These are phyloP conservation scores for Linnemannia zychae DNA, from an alignment of 192 early-diverging fungal species.

Conservation along the genomic window DNA sequence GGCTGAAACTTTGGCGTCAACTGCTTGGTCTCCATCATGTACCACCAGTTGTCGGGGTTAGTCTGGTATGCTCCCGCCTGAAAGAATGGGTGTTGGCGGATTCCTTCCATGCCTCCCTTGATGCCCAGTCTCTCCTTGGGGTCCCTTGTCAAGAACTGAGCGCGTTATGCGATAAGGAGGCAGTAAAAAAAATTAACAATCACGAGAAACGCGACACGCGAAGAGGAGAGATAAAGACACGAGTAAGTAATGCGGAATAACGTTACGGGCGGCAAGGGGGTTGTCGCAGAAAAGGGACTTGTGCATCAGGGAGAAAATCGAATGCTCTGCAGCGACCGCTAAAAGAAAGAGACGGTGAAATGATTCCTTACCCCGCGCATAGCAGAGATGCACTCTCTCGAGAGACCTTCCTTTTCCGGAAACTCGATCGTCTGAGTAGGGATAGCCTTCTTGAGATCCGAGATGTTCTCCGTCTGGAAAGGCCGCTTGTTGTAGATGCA, in stretches of 20 bases:
- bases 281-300: neutral
- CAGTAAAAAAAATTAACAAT: neutral
- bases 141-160: constrained; percentile 69
- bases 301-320: neutral
- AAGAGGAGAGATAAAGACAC: neutral
- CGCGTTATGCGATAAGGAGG: too few species aligned
- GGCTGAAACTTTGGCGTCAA: constrained; percentile 61
- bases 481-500: constrained; percentile 80
- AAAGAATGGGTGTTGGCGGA: constrained; percentile 67
- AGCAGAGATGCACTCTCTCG: constrained; percentile 76
- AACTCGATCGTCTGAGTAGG: constrained; percentile 74
- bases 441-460: constrained; percentile 74
- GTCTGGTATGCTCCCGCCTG: constrained; percentile 51
- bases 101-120: constrained; percentile 58
- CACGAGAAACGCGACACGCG: neutral
- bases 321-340: neutral
- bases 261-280: neutral
- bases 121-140: constrained; percentile 63
- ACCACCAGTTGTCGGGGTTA: constrained; percentile 56
- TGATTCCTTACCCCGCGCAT: constrained; percentile 71
- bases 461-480: constrained; percentile 74
- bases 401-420: constrained; percentile 68
- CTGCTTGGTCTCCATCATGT: constrained; percentile 59
- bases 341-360: neutral
- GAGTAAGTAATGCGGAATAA: neutral